Percentiles rank a stretch among this genome's conserved stretches.
These are phyloP conservation scores for Thraustotheca clavata DNA, from an alignment of 352 stramenopile genomes.

Conservation along the genomic window DNA sequence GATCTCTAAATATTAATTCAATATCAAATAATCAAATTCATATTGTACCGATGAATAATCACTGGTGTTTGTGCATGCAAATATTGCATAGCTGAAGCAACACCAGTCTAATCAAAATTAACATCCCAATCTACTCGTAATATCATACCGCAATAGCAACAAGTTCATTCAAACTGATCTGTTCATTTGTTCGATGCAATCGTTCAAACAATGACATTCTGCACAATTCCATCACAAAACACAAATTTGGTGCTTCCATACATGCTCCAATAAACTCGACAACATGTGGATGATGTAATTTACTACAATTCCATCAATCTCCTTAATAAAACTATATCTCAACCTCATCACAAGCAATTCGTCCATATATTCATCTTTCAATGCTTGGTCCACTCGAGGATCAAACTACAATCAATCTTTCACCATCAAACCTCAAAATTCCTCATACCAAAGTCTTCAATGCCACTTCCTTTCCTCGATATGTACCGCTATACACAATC, in stretches of 20 bases:
- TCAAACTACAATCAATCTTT: conserved; percentile 51
- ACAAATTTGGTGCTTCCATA: conserved; percentile 44
- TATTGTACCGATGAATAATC: conserved; percentile 73
- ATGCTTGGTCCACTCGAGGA: conserved; percentile 61
- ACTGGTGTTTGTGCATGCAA: conserved; percentile 68
- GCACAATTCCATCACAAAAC: conserved; percentile 69
- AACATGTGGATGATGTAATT: conserved; percentile 44
- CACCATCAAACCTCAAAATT: background rate
- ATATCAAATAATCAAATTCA: background rate
- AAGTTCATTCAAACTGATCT: conserved; percentile 20
- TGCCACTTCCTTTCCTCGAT: conserved; percentile 55
- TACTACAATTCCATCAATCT: background rate
- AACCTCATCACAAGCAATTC: conserved; percentile 88
- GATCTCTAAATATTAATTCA: conserved; percentile 34
- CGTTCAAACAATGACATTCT: conserved; percentile 46
- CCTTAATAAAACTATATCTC: conserved; percentile 13
- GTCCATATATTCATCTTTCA: conserved; percentile 91
- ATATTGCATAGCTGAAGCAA: conserved; percentile 82
- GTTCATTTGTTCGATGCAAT: conserved; percentile 30
- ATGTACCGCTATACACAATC: conserved; percentile 81
- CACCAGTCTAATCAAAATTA: conserved; percentile 38
- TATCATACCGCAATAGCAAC: conserved; percentile 28
- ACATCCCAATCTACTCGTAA: background rate
- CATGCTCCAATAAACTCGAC: conserved; percentile 45
- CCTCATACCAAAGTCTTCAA: conserved; percentile 79